Base-by-base conservation (phyloP, 805 yeast genomes). In the Nematodospora valgi region DNA sequence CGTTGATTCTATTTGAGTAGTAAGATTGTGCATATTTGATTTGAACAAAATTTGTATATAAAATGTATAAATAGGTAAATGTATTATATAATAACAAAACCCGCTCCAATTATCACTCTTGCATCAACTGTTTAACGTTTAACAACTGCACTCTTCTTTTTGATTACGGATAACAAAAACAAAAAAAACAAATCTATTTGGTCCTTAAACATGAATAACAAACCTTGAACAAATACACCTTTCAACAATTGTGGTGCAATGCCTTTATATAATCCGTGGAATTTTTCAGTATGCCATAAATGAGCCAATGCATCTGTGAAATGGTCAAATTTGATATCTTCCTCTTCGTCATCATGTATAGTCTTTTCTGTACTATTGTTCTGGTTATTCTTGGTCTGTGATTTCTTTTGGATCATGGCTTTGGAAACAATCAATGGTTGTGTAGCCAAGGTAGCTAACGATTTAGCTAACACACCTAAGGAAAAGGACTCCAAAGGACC, bases 401-500 rank as follows among this genome's bases (percentile, higher is more conserved):
- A 38, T 44, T 67, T 66, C 58, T 66, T 67, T 59, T 86, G 95
- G 41, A 86, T 73, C 75, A 84, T 76, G 11, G 84, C 91, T 59
- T 86, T 86, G 10, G 94, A 79, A 1, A 86, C 84, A 51, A 86
- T 86, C 57, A 86, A 64, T 2, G 95, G 95, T 62, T 86, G 94
- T 0, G 95, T 86, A 3, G 78, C 70, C 9, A 86, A 30, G 0
- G 95, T 86, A 5, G 95, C 94, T 54, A 84, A 59, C 41, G 84
- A 74, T 63, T 86, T 86, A 35, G 93, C 82, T 27, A 83, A 41
- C n/a, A 88, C 86, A 4, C 95, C 95, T 11, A 85, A 60, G 23
- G 76, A 40, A 56, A 82, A 86, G 52, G 80, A 77, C 58, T 85
- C 81, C 32, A 68, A 59, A 2, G 88, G 82, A 6, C 73, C 65